phyloP scores from a whole-genome alignment of 2,329 filamentous ascomycete genomes.

The Penicillium corylophilum region DNA sequence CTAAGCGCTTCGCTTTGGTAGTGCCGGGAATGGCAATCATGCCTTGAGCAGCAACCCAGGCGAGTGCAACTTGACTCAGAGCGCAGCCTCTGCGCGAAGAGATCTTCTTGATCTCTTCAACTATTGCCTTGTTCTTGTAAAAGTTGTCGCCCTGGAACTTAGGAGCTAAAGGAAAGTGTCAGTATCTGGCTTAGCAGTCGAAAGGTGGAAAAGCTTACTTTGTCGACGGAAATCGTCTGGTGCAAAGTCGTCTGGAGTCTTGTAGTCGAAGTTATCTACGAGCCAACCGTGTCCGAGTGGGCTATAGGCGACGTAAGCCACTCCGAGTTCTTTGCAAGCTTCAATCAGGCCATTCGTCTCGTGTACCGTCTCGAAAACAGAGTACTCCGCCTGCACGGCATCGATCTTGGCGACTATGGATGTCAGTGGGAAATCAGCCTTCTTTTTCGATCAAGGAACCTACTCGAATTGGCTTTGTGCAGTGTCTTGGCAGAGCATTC shows the following conservation, averaged over 20 bases:
- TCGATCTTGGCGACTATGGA: constrained; percentile 49
- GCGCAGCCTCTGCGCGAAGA: constrained; percentile 36
- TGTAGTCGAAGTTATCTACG: constrained; percentile 45
- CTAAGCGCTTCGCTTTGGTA: constrained; percentile 40
- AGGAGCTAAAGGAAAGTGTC: constrained; percentile 13
- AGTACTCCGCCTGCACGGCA: constrained; percentile 50
- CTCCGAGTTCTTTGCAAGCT: constrained; percentile 41
- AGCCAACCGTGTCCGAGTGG: constrained; percentile 51
- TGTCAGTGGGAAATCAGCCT: background rate
- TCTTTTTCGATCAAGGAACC: constrained; percentile 3
- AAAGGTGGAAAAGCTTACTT: constrained; percentile 24
- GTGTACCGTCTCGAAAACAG: constrained; percentile 44
- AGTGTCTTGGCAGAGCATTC: constrained; percentile 49
- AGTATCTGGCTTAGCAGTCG: background rate
- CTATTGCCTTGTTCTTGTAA: constrained; percentile 45
- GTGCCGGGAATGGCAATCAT: constrained; percentile 51
- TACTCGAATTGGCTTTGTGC: constrained; percentile 48
- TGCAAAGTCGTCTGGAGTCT: constrained; percentile 49
- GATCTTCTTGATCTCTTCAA: constrained; percentile 44
- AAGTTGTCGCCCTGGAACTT: constrained; percentile 48
- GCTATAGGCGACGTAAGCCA: constrained; percentile 49
- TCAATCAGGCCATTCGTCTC: constrained; percentile 45
- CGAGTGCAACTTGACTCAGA: constrained; percentile 39
- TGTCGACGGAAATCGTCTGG: constrained; percentile 43
- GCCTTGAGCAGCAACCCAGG: constrained; percentile 43